Evolutionary conservation across 306 rosid species (phyloP), one percentile per base, ranked within the genome.

Genomic region (Acacia confusa): DNA sequence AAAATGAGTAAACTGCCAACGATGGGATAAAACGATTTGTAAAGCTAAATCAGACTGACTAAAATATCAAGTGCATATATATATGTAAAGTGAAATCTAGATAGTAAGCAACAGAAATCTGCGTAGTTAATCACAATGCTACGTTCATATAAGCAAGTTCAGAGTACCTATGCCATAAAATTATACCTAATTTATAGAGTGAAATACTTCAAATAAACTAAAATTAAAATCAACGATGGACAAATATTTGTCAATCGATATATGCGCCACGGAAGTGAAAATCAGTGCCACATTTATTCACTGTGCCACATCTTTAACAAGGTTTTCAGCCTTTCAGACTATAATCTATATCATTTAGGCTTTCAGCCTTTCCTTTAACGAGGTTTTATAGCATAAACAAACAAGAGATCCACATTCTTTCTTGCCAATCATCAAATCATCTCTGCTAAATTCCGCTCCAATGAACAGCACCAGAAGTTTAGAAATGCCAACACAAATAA

Each of bases 1-100:
- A 55, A 73, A 48, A 70, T 80, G 82, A 75, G 81, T 43, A 79
- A 73, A 45, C 38, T 72, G 76, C 50, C 25, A 74, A 78, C 44
- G 57, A 61, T 43, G 38, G 74, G 44, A 22, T 63, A 52, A 20
- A 70, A 40, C 32, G 75, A 17, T 57, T 20, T 45, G 76, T 38
- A 72, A 72, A 72, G 43, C 25, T 40, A 11, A 13, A 69, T 30
- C 76, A 40, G 84, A 64, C 65, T 36, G 53, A 48, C 58, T 45
- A 44, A 79, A 79, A 72, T 47, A 67, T 30, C 40, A 69, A 65
- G 45, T 48, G 36, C 55, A 64, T n/a, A 19, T 50, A 7, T 50
- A 55, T 16, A 43, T 43, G 50, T 27, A 43, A 44, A 22, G 55
- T 38, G 45, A 72, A 28, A 57, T 57, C 14, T 4, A 9, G 64